Evolutionary conservation across 176 grass and related monocot genomes (phyloP).

Genomic region (Zoysia japonica): DNA sequence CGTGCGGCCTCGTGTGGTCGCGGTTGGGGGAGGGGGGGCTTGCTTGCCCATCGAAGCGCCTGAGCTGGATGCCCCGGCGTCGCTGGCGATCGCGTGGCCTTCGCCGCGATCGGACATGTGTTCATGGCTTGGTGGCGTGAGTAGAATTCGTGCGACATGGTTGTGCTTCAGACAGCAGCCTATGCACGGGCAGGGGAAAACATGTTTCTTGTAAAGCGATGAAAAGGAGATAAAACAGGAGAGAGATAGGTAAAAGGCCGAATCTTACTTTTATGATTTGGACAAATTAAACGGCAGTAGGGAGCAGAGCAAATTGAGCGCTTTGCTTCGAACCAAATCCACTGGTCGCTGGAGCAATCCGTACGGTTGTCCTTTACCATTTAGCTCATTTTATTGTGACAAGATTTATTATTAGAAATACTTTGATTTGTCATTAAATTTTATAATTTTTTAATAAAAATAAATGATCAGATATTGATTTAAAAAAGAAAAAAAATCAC

Average conservation of each 20-base stretch:
- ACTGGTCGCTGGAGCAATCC: constrained; percentile 1
- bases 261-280: neutral
- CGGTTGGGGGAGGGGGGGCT: constrained; percentile 1
- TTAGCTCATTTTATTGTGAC: too few species aligned
- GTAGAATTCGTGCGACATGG: constrained; percentile 19
- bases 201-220: neutral
- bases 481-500: too few species aligned
- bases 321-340: constrained; percentile 57
- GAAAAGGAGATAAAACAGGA: neutral
- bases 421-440: too few species aligned
- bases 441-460: too few species aligned
- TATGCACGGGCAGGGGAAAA: neutral
- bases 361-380: neutral
- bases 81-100: neutral
- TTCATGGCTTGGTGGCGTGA: constrained; percentile 17
- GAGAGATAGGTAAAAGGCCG: constrained; percentile 3
- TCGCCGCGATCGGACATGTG: neutral
- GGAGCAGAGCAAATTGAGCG: constrained; percentile 14
- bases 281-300: constrained; percentile 29
- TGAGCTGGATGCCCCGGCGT: neutral
- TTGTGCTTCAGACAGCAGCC: neutral
- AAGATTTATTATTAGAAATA: too few species aligned
- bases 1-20: constrained; percentile 9
- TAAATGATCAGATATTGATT: too few species aligned
- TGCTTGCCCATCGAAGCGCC: neutral